phyloP scores from a whole-genome alignment of 140 eudicot genomes.

The Anethum foeniculum region DNA sequence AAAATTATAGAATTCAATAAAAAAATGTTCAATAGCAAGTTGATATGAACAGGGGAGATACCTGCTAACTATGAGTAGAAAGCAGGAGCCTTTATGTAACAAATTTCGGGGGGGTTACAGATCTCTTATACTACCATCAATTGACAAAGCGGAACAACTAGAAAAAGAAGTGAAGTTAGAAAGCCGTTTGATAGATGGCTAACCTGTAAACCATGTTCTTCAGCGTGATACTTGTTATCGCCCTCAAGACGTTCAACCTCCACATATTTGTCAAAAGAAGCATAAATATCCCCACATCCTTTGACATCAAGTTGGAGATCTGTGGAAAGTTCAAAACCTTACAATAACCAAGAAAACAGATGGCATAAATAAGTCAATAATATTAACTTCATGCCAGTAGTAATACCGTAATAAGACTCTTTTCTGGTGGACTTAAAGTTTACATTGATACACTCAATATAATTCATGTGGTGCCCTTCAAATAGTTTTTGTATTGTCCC shows the following conservation, averaged over 20 bases:
- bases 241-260: conserved; percentile 95
- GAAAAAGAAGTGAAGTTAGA: neutral
- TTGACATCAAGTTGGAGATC: conserved; percentile 99
- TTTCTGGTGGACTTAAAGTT: conserved; percentile 92
- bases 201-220: conserved; percentile 88
- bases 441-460: conserved; percentile 85
- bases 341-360: neutral
- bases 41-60: too few relatives aligned
- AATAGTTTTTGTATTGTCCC: conserved; percentile 93
- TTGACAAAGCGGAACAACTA: neutral
- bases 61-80: too few relatives aligned
- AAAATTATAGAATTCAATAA: too few relatives aligned
- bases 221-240: conserved; percentile 93
- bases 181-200: neutral
- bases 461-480: conserved; percentile 98
- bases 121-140: neutral
- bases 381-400: conserved; percentile 18
- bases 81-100: neutral
- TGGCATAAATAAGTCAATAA: neutral
- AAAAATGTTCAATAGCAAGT: too few relatives aligned
- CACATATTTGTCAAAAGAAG: conserved; percentile 95
- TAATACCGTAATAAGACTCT: conserved; percentile 84
- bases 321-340: conserved; percentile 21
- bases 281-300: conserved; percentile 94
- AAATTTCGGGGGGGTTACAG: neutral